Percentiles rank a stretch among this genome's conserved stretches.
Evolutionary conservation across 371 early-diverging fungal genomes (phyloP).

Genomic region (Mucor indicus): DNA sequence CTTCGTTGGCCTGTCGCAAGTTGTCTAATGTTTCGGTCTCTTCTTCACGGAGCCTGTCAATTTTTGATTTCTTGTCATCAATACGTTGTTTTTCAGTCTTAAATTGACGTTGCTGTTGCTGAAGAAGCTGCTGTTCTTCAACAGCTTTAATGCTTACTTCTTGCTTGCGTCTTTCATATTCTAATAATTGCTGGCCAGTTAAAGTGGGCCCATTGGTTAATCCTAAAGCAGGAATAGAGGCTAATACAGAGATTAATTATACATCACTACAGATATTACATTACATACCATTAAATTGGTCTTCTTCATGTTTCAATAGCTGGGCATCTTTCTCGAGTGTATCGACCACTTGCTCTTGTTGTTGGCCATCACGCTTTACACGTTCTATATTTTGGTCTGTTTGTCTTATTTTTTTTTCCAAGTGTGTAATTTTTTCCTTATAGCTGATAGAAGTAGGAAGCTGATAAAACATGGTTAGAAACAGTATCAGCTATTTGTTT

Average conservation of each 20-base stretch:
- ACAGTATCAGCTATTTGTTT: not conserved
- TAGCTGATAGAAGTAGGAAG: conserved; percentile 60
- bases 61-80: conserved; percentile 57
- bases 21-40: conserved; percentile 28
- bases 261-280: not conserved
- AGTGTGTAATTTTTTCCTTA: conserved; percentile 71
- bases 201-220: conserved; percentile 13
- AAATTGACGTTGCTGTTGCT: conserved; percentile 63
- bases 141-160: conserved; percentile 65
- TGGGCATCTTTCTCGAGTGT: conserved; percentile 24
- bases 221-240: conserved; percentile 6
- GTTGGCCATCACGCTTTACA: conserved; percentile 54
- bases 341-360: conserved; percentile 40
- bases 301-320: conserved; percentile 6
- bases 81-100: conserved; percentile 61
- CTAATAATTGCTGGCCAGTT: conserved; percentile 40
- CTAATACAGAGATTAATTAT: not conserved
- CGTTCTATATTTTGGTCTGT: conserved; percentile 51
- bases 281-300: conserved; percentile 2
- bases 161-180: conserved; percentile 68
- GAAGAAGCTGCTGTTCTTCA: conserved; percentile 65
- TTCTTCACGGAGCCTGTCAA: conserved; percentile 50
- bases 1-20: conserved; percentile 25
- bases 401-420: conserved; percentile 64
- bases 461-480: conserved; percentile 13